These are phyloP conservation scores for Elongisporangium anandrum DNA, from an alignment of 352 stramenopile genomes.

Conservation along the genomic window DNA sequence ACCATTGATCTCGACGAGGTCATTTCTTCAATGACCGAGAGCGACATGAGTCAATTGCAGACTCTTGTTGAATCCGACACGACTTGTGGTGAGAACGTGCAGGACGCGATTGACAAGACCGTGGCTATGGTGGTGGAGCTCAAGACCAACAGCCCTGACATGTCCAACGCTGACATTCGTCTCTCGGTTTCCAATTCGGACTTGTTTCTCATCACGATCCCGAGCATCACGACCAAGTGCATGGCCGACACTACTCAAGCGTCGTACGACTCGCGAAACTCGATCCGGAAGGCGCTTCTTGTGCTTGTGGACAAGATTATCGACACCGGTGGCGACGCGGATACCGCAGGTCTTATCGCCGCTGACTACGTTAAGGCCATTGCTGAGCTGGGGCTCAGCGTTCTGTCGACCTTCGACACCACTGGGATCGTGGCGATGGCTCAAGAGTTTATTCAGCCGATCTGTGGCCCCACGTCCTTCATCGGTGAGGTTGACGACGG, in stretches of 20 bases:
- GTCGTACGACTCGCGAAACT: conserved; percentile 40
- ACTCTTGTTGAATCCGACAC: conserved; percentile 26
- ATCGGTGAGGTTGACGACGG: conserved; percentile 61
- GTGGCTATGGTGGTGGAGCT: conserved; percentile 35
- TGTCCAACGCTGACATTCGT: conserved; percentile 32
- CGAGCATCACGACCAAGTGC: conserved; percentile 37
- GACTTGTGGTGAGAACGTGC: conserved; percentile 38
- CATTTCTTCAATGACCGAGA: conserved; percentile 19
- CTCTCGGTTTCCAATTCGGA: conserved; percentile 31
- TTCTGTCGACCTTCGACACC: conserved; percentile 40
- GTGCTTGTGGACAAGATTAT: conserved; percentile 59
- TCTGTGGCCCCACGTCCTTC: conserved; percentile 54
- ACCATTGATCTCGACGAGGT: conserved; percentile 12
- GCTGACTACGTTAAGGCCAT: conserved; percentile 37
- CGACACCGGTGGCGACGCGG: conserved; percentile 15
- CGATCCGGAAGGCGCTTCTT: conserved; percentile 45
- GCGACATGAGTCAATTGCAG: conserved; percentile 21
- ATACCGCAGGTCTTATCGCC: conserved; percentile 22
- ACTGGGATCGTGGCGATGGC: conserved; percentile 38
- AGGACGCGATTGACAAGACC: conserved; percentile 40
- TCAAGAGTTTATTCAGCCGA: conserved; percentile 50
- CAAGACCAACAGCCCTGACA: conserved; percentile 20
- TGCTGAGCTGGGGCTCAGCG: conserved; percentile 28
- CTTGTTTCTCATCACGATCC: conserved; percentile 44
- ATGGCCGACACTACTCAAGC: conserved; percentile 13